Percentiles rank a stretch among this genome's conserved stretches.
These are phyloP conservation scores for Coemansia sp. DNA, from an alignment of 192 early-diverging fungal genomes.

Conservation along the genomic window DNA sequence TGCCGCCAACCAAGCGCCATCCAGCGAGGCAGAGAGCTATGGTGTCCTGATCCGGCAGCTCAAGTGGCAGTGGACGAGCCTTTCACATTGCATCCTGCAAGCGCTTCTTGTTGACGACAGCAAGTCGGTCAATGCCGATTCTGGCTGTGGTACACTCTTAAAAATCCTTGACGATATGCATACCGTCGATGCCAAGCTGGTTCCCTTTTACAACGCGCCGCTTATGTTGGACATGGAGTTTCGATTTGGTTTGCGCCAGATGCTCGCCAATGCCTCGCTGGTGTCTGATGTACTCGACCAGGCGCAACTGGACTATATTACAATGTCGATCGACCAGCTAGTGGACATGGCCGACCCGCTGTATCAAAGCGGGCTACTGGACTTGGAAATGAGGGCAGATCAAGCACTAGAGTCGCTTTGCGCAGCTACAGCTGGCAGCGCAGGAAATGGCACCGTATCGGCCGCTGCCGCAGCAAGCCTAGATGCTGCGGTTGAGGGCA, in stretches of 20 bases:
- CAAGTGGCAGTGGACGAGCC: conserved; percentile 56
- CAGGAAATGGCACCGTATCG: not conserved
- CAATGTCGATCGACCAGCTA: conserved; percentile 72
- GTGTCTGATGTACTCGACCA: conserved; percentile 41
- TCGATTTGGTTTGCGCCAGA: conserved; percentile 64
- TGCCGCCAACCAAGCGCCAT: not conserved
- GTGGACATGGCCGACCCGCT: conserved; percentile 58
- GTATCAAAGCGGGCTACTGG: conserved; percentile 29
- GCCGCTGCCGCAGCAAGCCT: not conserved
- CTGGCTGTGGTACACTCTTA: conserved; percentile 48
- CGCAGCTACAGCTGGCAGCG: conserved; percentile 1
- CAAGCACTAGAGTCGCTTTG: conserved; percentile 19
- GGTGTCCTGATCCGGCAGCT: conserved; percentile 30
- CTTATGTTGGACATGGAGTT: conserved; percentile 84
- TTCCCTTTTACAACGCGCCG: conserved; percentile 73
- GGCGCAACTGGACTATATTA: conserved; percentile 66
- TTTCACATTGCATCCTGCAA: conserved; percentile 13
- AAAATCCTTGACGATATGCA: conserved; percentile 66
- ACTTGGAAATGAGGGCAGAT: conserved; percentile 20
- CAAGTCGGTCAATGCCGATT: conserved; percentile 19
- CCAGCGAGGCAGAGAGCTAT: conserved; percentile 7
- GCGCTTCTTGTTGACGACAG: conserved; percentile 28
- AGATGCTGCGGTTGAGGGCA: conserved; percentile 2
- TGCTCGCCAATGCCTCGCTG: conserved; percentile 44
- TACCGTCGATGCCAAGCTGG: conserved; percentile 58